phyloP scores from a whole-genome alignment of 805 yeast genomes.

The Pichia ethanolica region DNA sequence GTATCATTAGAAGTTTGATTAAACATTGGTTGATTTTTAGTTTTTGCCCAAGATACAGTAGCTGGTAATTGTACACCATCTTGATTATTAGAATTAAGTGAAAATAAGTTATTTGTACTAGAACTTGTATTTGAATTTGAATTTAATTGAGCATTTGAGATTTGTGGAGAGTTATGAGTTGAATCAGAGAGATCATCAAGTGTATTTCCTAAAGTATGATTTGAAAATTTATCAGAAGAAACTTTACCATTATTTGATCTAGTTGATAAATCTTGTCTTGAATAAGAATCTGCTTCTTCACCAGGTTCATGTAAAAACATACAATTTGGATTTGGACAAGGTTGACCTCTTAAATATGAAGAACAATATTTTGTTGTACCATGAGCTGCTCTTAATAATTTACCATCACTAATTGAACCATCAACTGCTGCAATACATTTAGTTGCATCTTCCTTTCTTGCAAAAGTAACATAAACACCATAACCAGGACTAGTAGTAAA shows the following conservation, averaged over 20 bases:
- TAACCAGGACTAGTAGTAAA: slow-evolving; percentile 58
- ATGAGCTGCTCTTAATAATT: slow-evolving; percentile 86
- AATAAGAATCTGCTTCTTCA: slow-evolving; percentile 95
- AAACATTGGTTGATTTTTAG: slow-evolving; percentile 22
- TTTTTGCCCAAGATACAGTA: slow-evolving; percentile 58
- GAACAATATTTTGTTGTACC: slow-evolving; percentile 98
- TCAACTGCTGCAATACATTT: slow-evolving; percentile 87
- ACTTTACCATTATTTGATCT: slow-evolving; percentile 53
- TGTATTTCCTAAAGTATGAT: slow-evolving; percentile 29
- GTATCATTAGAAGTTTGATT: slow-evolving; percentile 10
- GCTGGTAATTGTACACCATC: slow-evolving; percentile 45
- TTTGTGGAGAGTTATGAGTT: slow-evolving; percentile 13
- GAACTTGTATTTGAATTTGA: not conserved
- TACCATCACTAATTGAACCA: slow-evolving; percentile 89
- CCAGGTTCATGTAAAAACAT: slow-evolving; percentile 99
- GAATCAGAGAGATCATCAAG: slow-evolving; percentile 14
- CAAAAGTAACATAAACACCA: slow-evolving; percentile 93
- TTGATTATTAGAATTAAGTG: slow-evolving; percentile 7
- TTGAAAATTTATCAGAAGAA: slow-evolving; percentile 24
- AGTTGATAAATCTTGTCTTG: slow-evolving; percentile 80
- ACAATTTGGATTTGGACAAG: slow-evolving; percentile 97
- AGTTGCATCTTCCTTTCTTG: slow-evolving; percentile 91
- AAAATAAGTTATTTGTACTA: not conserved
- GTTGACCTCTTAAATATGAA: slow-evolving; percentile 88
- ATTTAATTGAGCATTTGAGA: slow-evolving; percentile 13